phyloP scores from a whole-genome alignment of 2,329 filamentous ascomycete genomes.

The Penicillium sp. region DNA sequence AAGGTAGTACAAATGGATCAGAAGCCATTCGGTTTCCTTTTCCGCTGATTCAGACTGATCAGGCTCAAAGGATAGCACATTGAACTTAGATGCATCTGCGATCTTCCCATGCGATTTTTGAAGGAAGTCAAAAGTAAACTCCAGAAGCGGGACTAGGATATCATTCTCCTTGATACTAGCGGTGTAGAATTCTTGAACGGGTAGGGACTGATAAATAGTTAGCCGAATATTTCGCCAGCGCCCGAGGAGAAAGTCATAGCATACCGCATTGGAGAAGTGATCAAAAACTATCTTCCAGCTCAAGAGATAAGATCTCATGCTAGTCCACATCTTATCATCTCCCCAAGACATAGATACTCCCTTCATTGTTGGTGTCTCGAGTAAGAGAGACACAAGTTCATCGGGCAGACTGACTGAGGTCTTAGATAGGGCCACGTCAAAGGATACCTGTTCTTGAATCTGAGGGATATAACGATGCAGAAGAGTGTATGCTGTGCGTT shows the following conservation, averaged over 20 bases:
- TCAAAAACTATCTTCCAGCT: conserved; percentile 91
- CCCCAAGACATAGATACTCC: conserved; percentile 64
- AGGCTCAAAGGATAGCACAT: conserved; percentile 61
- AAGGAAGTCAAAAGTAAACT: conserved; percentile 80
- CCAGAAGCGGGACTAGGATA: conserved; percentile 66
- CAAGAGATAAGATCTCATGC: conserved; percentile 75
- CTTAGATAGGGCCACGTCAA: conserved; percentile 63
- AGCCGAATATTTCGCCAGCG: conserved; percentile 15
- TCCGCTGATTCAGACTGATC: conserved; percentile 65
- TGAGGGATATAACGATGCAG: conserved; percentile 77
- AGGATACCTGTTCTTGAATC: conserved; percentile 74
- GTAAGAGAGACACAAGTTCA: conserved; percentile 77
- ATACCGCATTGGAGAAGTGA: conserved; percentile 68
- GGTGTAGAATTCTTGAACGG: conserved; percentile 77
- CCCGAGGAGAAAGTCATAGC: conserved; percentile 4
- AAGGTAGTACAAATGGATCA: conserved; percentile 83
- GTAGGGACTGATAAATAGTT: conserved; percentile 58
- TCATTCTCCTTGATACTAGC: conserved; percentile 73
- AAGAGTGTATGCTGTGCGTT: conserved; percentile 75
- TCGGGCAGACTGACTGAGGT: conserved; percentile 69
- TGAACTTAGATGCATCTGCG: conserved; percentile 67
- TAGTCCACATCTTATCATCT: conserved; percentile 62
- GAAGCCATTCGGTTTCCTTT: conserved; percentile 75
- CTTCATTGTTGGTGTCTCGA: conserved; percentile 73
- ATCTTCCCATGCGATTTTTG: conserved; percentile 73